Evolutionary conservation across 495 filamentous ascomycete genomes (phyloP), one percentile per base, ranked within the genome.

Genomic region (Arthonia radiata): DNA sequence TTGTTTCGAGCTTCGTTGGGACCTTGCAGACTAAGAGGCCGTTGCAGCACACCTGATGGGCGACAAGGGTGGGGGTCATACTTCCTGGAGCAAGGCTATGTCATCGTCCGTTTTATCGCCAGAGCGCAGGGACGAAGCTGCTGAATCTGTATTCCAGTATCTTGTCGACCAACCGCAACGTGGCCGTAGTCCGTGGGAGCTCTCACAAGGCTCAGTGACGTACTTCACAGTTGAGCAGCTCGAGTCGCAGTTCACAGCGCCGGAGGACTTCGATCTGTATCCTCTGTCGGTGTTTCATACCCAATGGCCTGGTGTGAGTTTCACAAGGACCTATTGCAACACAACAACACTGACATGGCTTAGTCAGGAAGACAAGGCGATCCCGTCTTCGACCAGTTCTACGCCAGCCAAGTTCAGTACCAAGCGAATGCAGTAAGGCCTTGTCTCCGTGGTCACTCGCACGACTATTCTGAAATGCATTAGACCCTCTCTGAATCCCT

Each of bases 41-140:
- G n/a, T n/a, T n/a, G 57, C 15, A 52, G 53, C 34, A 61, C 49
- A 12, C 56, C 56, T 1, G 54, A 61, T 31, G 49, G 50, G 27
- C 41, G 48, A 1, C 35, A 42, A 28, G 56, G 57, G 23, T 61
- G 55, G 53, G 44, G 52, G 2, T 51, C 49, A 1, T 54, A 45
- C 33, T 57, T 59, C 29, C 40, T 59, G 13, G 35, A 40, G 4
- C 32, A 51, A 30, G 55, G 50, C 18, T 56, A 59, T 33, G 37
- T 36, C 14, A 43, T 53, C 37, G n/a, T n/a, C n/a, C n/a, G n/a
- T n/a, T n/a, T n/a, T n/a, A n/a, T n/a, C n/a, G n/a, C n/a, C n/a
- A n/a, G n/a, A n/a, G n/a, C n/a, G n/a, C n/a, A n/a, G n/a, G n/a
- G n/a, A n/a, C n/a, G n/a, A n/a, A n/a, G n/a, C n/a, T n/a, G n/a